Evolutionary conservation across 768 basidiomycete species (phyloP), one percentile per base, ranked within the genome.

Genomic region (Mrakia gelida): DNA sequence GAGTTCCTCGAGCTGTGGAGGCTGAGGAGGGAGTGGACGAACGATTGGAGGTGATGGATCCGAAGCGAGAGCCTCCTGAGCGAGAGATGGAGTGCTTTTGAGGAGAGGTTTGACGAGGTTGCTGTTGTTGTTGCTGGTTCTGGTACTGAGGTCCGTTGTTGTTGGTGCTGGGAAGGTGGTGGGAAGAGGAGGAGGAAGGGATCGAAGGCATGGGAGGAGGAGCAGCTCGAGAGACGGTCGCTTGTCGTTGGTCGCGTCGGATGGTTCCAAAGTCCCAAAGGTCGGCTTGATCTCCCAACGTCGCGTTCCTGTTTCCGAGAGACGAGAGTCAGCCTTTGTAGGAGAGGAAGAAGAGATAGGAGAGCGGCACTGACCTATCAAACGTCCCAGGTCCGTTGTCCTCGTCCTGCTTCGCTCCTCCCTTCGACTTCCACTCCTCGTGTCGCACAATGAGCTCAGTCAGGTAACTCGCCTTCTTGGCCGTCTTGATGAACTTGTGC

Each of bases 391-490:
- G 87, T 77, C 88, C 87, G 77, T 92, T 90, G 75, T 92, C 90
- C 79, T 94, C 92, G 71, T 92, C 90, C 23, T 86, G 85, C 67
- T 90, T 87, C 49, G 90, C 91, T 26, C 94, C 94, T 21, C 93
- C 93, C 81, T 97, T 93, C 1, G 91, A 90, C 84, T 89, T 93
- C 95, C 94, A 99, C 79, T 93, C 88, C 82, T 98, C 94, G 79
- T 93, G 92, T 43, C 95, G 88, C 80, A 98, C 96, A 80, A 98
- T 97, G 59, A 99, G 87, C 84, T 99, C 97, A 0, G 95, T 96
- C 79, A 99, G 86, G 82, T 97, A 98, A 82, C 85, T 92, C 13
- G 94, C 91, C 87, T 97, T 97, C 87, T 94, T 95, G 28, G 96
- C 96, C 88, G 92, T 91, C 79, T 92, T 89, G 80, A 98, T 90